Percentiles rank a stretch among this genome's conserved stretches.
These are phyloP conservation scores for Paspalum notatum DNA, from an alignment of 176 grass and related monocot genomes.

Conservation along the genomic window DNA sequence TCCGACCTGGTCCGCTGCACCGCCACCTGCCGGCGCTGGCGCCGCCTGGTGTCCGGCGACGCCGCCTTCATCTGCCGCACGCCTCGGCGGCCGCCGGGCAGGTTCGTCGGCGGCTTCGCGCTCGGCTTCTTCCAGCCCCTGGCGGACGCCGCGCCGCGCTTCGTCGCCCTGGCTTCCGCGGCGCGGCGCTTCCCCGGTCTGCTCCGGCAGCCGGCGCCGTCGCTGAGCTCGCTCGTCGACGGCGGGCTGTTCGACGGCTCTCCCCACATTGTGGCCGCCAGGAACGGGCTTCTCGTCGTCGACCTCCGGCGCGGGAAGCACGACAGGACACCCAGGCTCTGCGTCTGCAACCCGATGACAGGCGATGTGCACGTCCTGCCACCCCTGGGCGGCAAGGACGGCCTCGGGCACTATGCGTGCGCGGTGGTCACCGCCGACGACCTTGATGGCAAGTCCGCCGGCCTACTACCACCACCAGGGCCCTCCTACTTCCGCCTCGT, in stretches of 20 bases:
- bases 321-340: background rate
- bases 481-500: conserved; percentile 4
- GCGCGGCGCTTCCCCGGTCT: background rate
- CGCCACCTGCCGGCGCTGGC: conserved; percentile 4
- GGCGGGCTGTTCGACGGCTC: background rate
- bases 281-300: conserved; percentile 13
- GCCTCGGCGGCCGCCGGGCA: background rate
- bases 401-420: background rate
- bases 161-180: background rate
- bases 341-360: conserved; percentile 20
- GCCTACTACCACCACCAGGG: background rate
- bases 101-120: background rate
- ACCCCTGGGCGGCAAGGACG: background rate
- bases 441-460: background rate
- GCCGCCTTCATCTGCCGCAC: background rate
- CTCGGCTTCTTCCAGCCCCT: conserved; percentile 3
- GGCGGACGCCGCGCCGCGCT: background rate
- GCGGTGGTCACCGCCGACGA: background rate
- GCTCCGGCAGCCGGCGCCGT: background rate
- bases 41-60: background rate
- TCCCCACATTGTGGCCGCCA: background rate
- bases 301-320: background rate
- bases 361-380: background rate
- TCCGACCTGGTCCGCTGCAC: background rate
- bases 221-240: background rate